phyloP scores from a whole-genome alignment of 306 rosid species.

The Gillenia trifoliata region DNA sequence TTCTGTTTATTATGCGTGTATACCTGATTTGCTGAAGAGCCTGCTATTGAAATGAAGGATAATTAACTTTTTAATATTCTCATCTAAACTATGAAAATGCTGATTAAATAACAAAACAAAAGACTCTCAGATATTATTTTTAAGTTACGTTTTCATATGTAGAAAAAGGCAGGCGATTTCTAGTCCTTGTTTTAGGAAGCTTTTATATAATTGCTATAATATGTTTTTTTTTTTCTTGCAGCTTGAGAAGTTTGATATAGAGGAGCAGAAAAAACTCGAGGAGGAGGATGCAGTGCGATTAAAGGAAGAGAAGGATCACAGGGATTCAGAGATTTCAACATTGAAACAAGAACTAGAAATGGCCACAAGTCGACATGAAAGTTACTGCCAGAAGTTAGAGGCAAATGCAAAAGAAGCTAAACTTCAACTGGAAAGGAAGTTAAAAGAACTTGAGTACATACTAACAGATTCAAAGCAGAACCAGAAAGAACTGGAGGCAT shows the following conservation, averaged over 20 bases:
- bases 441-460: conserved; percentile 50
- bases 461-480: conserved; percentile 58
- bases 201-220: conserved; percentile 3
- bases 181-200: background rate
- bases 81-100: background rate
- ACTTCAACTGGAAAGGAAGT: conserved; percentile 53
- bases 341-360: conserved; percentile 62
- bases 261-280: conserved; percentile 74
- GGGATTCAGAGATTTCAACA: conserved; percentile 53
- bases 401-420: conserved; percentile 55
- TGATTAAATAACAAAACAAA: background rate
- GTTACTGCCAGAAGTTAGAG: conserved; percentile 49
- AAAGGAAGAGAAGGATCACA: conserved; percentile 58
- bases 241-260: conserved; percentile 59
- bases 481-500: conserved; percentile 65
- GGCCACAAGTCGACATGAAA: conserved; percentile 54
- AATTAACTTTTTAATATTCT: background rate
- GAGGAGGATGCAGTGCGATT: conserved; percentile 62
- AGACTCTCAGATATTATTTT: background rate
- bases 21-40: background rate
- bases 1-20: background rate
- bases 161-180: background rate
- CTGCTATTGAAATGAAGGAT: background rate
- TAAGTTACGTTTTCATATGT: background rate
- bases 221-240: conserved; percentile 38